These are phyloP conservation scores for Geranium rotundifolium DNA, from an alignment of 345 rosid genomes.

Conservation along the genomic window DNA sequence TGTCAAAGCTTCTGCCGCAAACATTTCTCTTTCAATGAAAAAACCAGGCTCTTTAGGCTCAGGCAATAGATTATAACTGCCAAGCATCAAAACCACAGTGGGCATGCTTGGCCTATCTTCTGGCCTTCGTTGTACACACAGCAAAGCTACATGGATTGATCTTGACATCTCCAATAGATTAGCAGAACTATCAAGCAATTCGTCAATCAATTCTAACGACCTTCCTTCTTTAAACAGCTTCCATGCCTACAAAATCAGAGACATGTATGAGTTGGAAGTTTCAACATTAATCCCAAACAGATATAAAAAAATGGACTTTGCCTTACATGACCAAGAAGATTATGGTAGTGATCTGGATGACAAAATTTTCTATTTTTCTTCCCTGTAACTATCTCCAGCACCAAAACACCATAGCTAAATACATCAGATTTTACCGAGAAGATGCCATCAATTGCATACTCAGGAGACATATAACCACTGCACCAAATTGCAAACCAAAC, in stretches of 20 bases:
- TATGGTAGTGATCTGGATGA: constrained; percentile 6
- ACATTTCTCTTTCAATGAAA: background rate
- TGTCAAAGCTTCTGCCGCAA: background rate
- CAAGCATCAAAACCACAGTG: constrained; percentile 9
- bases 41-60: constrained; percentile 17
- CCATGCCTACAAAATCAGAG: constrained; percentile 4
- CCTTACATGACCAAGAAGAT: background rate
- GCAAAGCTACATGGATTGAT: constrained; percentile 13
- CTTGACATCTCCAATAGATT: constrained; percentile 8
- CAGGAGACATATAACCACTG: background rate
- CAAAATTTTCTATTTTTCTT: constrained; percentile 10
- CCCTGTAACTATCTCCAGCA: constrained; percentile 27
- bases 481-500: too few species aligned
- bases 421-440: background rate
- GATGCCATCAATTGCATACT: background rate
- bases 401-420: constrained; percentile 14
- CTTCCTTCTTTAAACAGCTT: constrained; percentile 2
- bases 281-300: background rate
- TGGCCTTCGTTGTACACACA: constrained; percentile 10
- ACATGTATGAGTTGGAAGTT: background rate
- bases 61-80: constrained; percentile 10
- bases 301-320: constrained; percentile 4
- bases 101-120: constrained; percentile 13
- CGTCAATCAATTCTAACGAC: constrained; percentile 3
- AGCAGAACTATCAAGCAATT: background rate